phyloP scores from a whole-genome alignment of 768 basidiomycete genomes.

The Suillus subluteus region DNA sequence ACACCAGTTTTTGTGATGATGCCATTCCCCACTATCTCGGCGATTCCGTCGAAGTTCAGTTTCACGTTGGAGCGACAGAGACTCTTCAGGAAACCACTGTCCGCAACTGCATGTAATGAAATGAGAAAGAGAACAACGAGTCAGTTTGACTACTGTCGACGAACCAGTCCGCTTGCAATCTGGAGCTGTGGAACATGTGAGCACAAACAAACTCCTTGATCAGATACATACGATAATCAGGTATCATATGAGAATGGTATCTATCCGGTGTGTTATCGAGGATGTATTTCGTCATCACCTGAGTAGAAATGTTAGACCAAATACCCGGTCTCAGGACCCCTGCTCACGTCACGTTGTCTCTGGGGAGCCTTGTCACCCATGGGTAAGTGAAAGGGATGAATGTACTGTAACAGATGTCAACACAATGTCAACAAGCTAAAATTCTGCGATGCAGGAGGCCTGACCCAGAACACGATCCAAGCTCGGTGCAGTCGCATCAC shows the following conservation, averaged over 20 bases:
- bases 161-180: constrained; percentile 58
- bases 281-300: constrained; percentile 51
- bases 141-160: background rate
- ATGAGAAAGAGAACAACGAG: background rate
- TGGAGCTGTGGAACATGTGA: constrained; percentile 40
- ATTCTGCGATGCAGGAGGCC: constrained; percentile 15
- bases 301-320: constrained; percentile 9
- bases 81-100: constrained; percentile 30
- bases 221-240: constrained; percentile 49
- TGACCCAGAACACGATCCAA: constrained; percentile 51
- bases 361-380: constrained; percentile 13
- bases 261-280: constrained; percentile 50
- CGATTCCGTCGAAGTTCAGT: constrained; percentile 28
- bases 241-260: constrained; percentile 51
- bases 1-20: constrained; percentile 30
- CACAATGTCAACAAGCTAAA: no score
- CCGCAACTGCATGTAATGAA: constrained; percentile 21
- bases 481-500: constrained; percentile 54
- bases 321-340: background rate
- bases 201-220: background rate
- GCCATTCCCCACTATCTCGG: constrained; percentile 21
- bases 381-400: constrained; percentile 19
- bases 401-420: constrained; percentile 15
- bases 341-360: constrained; percentile 17
- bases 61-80: constrained; percentile 25